Percentiles rank a stretch among this genome's conserved stretches.
Evolutionary conservation across 106 monocot genomes (phyloP).

Genomic region (Cymbidium sinense): DNA sequence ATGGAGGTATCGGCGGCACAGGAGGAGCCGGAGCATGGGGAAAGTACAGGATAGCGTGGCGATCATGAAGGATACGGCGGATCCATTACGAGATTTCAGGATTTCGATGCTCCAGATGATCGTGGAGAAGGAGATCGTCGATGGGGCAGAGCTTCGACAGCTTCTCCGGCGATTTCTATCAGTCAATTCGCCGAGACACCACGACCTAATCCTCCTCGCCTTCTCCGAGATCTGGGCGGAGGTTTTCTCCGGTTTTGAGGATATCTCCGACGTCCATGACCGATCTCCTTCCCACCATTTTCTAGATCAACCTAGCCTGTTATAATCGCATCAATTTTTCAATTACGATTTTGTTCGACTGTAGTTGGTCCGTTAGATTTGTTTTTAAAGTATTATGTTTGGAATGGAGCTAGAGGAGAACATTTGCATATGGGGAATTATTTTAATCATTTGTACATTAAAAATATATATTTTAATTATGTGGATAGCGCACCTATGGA

Average conservation of each 20-base stretch:
- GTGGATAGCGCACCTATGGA: no score
- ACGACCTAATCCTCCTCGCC: slow-evolving; percentile 58
- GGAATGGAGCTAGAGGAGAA: no score
- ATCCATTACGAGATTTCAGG: slow-evolving; percentile 56
- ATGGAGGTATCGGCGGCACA: neutral
- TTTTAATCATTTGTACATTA: no score
- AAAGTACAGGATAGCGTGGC: slow-evolving; percentile 48
- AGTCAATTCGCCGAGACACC: slow-evolving; percentile 53
- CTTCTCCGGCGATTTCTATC: slow-evolving; percentile 42
- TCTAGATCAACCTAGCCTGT: no score
- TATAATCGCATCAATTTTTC: no score
- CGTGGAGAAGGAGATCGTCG: slow-evolving; percentile 63
- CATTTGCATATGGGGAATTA: no score
- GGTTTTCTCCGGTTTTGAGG: slow-evolving; percentile 37
- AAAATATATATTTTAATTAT: no score
- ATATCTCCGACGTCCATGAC: no score
- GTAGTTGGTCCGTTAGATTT: no score
- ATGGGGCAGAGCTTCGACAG: slow-evolving; percentile 31
- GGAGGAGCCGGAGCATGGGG: slow-evolving; percentile 16
- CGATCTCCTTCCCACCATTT: no score
- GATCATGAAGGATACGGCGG: slow-evolving; percentile 53
- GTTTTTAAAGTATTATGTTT: no score
- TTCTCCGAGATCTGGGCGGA: slow-evolving; percentile 80
- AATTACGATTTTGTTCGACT: no score
- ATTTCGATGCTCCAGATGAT: slow-evolving; percentile 77